Base-by-base conservation (phyloP, 768 basidiomycete genomes). In the Panellus pusillus region DNA sequence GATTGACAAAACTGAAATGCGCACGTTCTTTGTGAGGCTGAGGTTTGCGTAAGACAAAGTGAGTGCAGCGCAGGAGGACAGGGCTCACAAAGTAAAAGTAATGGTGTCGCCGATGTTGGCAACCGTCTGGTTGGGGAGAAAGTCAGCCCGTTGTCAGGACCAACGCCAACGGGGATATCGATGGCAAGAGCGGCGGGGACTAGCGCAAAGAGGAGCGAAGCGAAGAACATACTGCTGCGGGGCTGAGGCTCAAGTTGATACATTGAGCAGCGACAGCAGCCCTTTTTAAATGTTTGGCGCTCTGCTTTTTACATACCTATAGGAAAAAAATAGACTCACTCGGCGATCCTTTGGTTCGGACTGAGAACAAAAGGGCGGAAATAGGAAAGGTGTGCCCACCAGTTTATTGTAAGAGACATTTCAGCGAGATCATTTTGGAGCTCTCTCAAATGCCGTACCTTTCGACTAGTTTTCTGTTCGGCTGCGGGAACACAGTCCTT, bases 41-140 rank as follows among this genome's bases (percentile, higher is more conserved):
- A 9, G 20, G 19, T 47, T 31, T 44, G 31, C 9, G 32, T 17
- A 31, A 35, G 39, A 19, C 27, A 44, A 19, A 24, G 17, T 27
- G 24, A 44, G 29, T 36, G 15, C 50, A 31, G 27, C 17, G 13
- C 13, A 41, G n/a, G n/a, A 64, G 62, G 35, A 31, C 32, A 20
- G 63, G 5, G 7, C 42, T 6, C 41, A 46, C 48, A 64, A 55
- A 12, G 55, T 62, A 55, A 64, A 64, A 1, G 58, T 64, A 27
- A 64, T 15, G 19, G 58, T 60, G 44, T 64, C 63, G 13, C 61
- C 61, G 43, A 57, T 39, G 12, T 35, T 42, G 9, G 63, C 60
- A 13, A 35, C 38, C 28, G 62, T 49, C 1, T 44, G 48, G 18
- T 61, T 53, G 1, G 63, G 63, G 39, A 17, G 53, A 60, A 64